Evolutionary conservation across 306 rosid genomes (phyloP).

Genomic region (Senna tora): DNA sequence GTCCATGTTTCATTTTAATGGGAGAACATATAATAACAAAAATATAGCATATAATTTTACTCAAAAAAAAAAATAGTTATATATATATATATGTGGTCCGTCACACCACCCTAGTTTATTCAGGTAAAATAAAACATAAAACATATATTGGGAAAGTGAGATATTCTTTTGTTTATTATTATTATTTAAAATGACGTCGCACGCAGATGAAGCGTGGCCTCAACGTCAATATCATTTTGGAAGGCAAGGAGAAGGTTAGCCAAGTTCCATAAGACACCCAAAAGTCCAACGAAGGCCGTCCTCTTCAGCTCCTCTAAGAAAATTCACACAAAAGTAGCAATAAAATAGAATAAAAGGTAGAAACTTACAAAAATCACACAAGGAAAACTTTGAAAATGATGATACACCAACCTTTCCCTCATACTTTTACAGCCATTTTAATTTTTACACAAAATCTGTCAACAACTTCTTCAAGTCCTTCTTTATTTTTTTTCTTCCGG

Average conservation of each 20-base stretch:
- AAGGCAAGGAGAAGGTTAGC: neutral
- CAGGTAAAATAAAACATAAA: too few species aligned
- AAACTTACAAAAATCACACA: constrained; percentile 20
- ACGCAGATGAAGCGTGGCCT: too few species aligned
- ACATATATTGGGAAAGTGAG: too few species aligned
- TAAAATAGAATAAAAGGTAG: constrained; percentile 31
- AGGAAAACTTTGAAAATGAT: constrained; percentile 40
- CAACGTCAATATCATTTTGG: too few species aligned
- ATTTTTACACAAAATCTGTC: constrained; percentile 34
- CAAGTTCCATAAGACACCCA: constrained; percentile 29
- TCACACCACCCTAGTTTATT: too few species aligned
- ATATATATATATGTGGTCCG: too few species aligned
- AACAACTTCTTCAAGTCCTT: neutral
- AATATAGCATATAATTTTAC: too few species aligned
- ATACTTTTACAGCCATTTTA: constrained; percentile 15
- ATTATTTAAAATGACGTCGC: too few species aligned
- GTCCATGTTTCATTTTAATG: too few species aligned
- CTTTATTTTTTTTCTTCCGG: neutral
- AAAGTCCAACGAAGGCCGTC: constrained; percentile 53
- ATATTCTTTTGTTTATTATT: too few species aligned
- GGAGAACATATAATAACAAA: too few species aligned
- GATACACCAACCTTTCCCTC: neutral
- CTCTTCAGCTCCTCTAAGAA: constrained; percentile 24
- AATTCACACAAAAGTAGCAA: constrained; percentile 23
- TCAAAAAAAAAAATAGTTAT: too few species aligned